Conservation (phyloP, 2,329 filamentous ascomycete genomes). For the Pyricularia sp. region DNA sequence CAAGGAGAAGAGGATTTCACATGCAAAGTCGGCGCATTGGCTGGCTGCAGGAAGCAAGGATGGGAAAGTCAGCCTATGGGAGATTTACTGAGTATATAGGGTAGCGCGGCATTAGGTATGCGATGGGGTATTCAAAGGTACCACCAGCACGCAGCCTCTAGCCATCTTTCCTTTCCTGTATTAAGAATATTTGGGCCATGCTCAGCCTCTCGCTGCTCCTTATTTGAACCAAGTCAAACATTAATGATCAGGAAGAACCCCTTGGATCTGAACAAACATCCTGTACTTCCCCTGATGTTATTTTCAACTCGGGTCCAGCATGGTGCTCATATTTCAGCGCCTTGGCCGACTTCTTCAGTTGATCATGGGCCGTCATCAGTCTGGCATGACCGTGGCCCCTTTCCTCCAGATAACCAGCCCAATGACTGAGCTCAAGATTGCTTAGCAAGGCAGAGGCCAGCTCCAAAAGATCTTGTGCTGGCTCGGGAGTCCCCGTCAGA, state of each 20-base stretch:
- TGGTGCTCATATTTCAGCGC: neutral
- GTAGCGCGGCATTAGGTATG: no score
- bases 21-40: slow-evolving; percentile 72
- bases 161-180: no score
- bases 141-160: no score
- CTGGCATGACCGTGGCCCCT: neutral
- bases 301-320: no score
- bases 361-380: neutral
- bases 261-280: no score
- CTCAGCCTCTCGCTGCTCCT: no score
- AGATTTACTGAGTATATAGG: slow-evolving; percentile 58
- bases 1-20: slow-evolving; percentile 52
- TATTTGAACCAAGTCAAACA: no score
- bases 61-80: slow-evolving; percentile 91
- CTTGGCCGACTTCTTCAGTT: neutral
- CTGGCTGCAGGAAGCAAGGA: slow-evolving; percentile 86
- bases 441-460: neutral
- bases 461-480: neutral
- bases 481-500: neutral
- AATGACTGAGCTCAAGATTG: neutral
- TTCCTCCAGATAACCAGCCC: neutral
- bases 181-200: no score
- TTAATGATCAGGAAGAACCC: no score
- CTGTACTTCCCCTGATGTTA: no score
- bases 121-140: no score